These are phyloP conservation scores for Russula olivacea DNA, from an alignment of 768 basidiomycete genomes.

Conservation along the genomic window DNA sequence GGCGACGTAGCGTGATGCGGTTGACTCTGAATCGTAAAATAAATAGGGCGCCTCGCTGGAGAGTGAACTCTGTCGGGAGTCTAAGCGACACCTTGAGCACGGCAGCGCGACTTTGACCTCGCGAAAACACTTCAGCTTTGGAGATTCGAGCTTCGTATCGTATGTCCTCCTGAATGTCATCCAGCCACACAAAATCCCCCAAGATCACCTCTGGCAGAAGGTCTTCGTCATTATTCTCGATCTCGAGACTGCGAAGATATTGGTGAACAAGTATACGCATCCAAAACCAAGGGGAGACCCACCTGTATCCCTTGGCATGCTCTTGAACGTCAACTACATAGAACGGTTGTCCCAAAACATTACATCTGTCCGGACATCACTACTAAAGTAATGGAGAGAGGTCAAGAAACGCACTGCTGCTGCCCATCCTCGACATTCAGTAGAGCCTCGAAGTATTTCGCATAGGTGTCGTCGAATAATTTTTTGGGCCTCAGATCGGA, in stretches of 20 bases:
- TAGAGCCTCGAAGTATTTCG: slow-evolving; percentile 11
- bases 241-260: neutral
- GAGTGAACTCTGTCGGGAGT: slow-evolving; percentile 41
- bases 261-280: neutral
- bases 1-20: slow-evolving; percentile 48
- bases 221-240: slow-evolving; percentile 14
- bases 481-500: neutral
- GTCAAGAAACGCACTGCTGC: slow-evolving; percentile 42
- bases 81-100: slow-evolving; percentile 45
- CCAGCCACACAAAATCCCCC: slow-evolving; percentile 17
- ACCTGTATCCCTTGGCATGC: neutral
- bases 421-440: slow-evolving; percentile 31
- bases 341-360: slow-evolving; percentile 1
- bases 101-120: slow-evolving; percentile 11
- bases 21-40: slow-evolving; percentile 51
- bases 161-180: slow-evolving; percentile 13
- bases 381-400: slow-evolving; percentile 12
- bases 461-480: slow-evolving; percentile 3
- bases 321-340: neutral
- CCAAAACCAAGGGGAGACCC: neutral
- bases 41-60: slow-evolving; percentile 36
- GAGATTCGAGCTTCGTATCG: slow-evolving; percentile 17
- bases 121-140: neutral
- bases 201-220: slow-evolving; percentile 9
- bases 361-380: slow-evolving; percentile 31